These are phyloP conservation scores for Margaritispora aquatica DNA, from an alignment of 495 filamentous ascomycete species.

Conservation along the genomic window DNA sequence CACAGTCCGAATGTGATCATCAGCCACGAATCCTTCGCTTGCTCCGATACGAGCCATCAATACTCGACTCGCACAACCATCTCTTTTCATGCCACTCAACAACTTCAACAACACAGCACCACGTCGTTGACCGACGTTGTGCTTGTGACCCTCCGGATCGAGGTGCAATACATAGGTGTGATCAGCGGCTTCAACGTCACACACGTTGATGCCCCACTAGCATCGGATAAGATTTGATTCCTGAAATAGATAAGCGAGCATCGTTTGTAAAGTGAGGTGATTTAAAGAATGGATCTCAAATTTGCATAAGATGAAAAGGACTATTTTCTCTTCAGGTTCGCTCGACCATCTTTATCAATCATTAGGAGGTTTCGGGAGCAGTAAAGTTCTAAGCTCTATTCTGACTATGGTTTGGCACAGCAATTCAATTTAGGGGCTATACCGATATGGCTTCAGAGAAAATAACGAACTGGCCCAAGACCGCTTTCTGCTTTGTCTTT, in stretches of 20 bases:
- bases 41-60: background rate
- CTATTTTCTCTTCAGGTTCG: too few relatives aligned
- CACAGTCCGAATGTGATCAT: background rate
- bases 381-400: too few relatives aligned
- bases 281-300: background rate
- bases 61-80: background rate
- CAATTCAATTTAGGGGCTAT: too few relatives aligned
- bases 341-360: too few relatives aligned
- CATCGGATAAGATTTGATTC: background rate
- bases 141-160: background rate
- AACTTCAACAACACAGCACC: background rate
- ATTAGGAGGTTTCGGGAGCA: too few relatives aligned
- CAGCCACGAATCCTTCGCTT: background rate
- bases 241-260: slow-evolving; percentile 6
- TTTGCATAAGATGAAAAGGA: background rate
- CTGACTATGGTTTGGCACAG: too few relatives aligned
- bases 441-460: too few relatives aligned
- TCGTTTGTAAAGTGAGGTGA: background rate
- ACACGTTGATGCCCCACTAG: slow-evolving; percentile 7
- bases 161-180: too few relatives aligned
- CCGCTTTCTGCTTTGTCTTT: too few relatives aligned
- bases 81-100: background rate
- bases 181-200: too few relatives aligned
- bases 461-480: too few relatives aligned
- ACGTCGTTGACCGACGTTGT: background rate